Evolutionary conservation across 2,329 filamentous ascomycete genomes (phyloP), one percentile per base, ranked within the genome.

Genomic region (Trichoderma breve): DNA sequence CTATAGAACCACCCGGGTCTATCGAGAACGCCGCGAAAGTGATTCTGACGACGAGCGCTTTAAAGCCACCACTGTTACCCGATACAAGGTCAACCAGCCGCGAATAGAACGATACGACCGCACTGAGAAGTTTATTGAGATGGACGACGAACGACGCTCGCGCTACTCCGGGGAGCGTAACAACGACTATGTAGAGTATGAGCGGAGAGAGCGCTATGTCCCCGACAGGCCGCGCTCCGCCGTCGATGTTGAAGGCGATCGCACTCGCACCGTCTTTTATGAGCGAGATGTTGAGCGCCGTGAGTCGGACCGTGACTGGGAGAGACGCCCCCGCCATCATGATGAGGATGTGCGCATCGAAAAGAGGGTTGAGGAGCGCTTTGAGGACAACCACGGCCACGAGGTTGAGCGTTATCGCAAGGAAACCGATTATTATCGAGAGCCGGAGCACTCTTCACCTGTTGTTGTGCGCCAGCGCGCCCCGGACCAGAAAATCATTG

Each of bases 391-490:
- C 21, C 78, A 78, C 26, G 83, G 83, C 58, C 83, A 82, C 71
- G 86, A 90, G 21, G 76, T 90, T 55, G 89, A 91, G 78, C 85
- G 84, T 77, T 89, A 89, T 76, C 86, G 86, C 76, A 87, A 86
- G 78, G 89, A 91, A 78, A 88, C 87, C 3, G 89, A 91, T 75
- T 91, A 90, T 78, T 91, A 87, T 76, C 82, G 85, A 58, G 85
- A 85, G 3, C 82, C 84, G 30, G 83, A 87, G 26, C 85, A 86
- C 14, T 84, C 83, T 5, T 78, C 83, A 2, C 87, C 87, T 6
- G 85, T 90, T 73, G 83, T 90, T 70, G 88, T 90, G 74, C 87
- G 87, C 66, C 86, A 88, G 75, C 84, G 85, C 65, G 83, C 85
- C 1, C 83, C 84, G 3, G 87, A 90, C 77, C 88, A 90, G 77